Evolutionary conservation across 495 filamentous ascomycete species (phyloP).

Genomic region (Lineolata rhizophorae): DNA sequence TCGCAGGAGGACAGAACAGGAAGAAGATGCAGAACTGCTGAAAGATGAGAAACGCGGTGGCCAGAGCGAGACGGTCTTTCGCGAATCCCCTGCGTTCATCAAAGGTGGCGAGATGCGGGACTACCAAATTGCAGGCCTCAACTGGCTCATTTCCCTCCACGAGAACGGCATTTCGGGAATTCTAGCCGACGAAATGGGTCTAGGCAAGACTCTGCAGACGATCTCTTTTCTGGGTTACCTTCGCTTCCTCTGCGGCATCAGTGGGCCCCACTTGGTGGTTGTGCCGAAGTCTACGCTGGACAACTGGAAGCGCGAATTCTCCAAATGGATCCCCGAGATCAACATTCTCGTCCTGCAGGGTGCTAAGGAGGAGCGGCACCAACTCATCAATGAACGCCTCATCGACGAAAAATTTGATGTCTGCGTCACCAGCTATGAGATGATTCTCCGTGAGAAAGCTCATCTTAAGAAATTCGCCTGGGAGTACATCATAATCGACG

Average conservation of each 20-base stretch:
- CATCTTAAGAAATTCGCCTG: slow-evolving; percentile 95
- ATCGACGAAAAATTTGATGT: slow-evolving; percentile 84
- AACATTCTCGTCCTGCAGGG: slow-evolving; percentile 89
- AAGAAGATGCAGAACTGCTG: slow-evolving; percentile 90
- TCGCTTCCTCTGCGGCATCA: slow-evolving; percentile 66
- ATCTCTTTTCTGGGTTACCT: slow-evolving; percentile 85
- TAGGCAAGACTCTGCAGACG: slow-evolving; percentile 88
- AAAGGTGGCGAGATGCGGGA: slow-evolving; percentile 79
- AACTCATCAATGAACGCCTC: slow-evolving; percentile 75
- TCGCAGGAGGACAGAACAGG: slow-evolving; percentile 78
- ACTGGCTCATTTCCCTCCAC: slow-evolving; percentile 96
- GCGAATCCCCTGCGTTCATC: slow-evolving; percentile 77
- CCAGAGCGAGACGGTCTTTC: slow-evolving; percentile 69
- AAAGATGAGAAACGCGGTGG: slow-evolving; percentile 77
- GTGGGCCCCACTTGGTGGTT: slow-evolving; percentile 78
- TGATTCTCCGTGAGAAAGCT: slow-evolving; percentile 87
- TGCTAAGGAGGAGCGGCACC: slow-evolving; percentile 76
- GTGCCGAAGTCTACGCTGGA: slow-evolving; percentile 97
- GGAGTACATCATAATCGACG: slow-evolving; percentile 99
- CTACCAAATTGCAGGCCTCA: slow-evolving; percentile 83
- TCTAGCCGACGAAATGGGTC: slow-evolving; percentile 90
- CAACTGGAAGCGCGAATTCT: slow-evolving; percentile 94
- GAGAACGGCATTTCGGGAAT: slow-evolving; percentile 98
- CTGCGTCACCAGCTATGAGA: slow-evolving; percentile 89
- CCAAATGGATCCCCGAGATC: slow-evolving; percentile 84